Conservation (phyloP, 176 grass and related monocot genomes). For the Guadua angustifolia region DNA sequence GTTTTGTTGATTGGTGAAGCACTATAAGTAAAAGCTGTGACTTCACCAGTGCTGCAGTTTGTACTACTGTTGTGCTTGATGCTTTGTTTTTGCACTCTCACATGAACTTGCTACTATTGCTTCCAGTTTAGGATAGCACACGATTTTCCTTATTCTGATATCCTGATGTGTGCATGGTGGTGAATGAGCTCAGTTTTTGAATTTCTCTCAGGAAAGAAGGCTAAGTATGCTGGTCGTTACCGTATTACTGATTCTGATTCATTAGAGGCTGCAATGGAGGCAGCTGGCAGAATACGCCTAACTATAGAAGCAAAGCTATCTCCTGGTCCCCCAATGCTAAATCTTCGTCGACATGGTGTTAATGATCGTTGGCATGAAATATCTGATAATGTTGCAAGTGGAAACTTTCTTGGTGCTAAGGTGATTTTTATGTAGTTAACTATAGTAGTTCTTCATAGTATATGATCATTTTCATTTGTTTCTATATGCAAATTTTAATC, state of each 20-base stretch:
- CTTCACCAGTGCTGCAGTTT: neutral
- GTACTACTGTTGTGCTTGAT: neutral
- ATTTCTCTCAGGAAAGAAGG: conserved; percentile 64
- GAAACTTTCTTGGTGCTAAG: conserved; percentile 97
- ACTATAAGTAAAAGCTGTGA: conserved; percentile 7
- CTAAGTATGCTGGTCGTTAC: conserved; percentile 80
- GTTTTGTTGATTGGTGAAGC: conserved; percentile 18
- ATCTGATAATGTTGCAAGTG: conserved; percentile 81
- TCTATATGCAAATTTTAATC: neutral
- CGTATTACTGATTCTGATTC: conserved; percentile 88
- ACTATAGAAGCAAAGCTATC: conserved; percentile 95
- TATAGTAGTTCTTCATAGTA: neutral
- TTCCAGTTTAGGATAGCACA: neutral
- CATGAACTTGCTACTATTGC: neutral
- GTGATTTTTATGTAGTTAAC: conserved; percentile 45
- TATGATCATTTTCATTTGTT: conserved; percentile 20
- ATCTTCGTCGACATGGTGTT: conserved; percentile 92
- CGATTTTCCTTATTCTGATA: conserved; percentile 17
- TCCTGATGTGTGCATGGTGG: neutral
- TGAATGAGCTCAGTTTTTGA: conserved; percentile 23
- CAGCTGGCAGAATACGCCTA: conserved; percentile 78
- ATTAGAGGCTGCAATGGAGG: conserved; percentile 87
- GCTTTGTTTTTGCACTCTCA: neutral
- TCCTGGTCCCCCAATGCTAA: conserved; percentile 92
- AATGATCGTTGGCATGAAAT: conserved; percentile 87